Conservation (phyloP, 108 stramenopile species). For the Nannochloropsis granulata region DNA sequence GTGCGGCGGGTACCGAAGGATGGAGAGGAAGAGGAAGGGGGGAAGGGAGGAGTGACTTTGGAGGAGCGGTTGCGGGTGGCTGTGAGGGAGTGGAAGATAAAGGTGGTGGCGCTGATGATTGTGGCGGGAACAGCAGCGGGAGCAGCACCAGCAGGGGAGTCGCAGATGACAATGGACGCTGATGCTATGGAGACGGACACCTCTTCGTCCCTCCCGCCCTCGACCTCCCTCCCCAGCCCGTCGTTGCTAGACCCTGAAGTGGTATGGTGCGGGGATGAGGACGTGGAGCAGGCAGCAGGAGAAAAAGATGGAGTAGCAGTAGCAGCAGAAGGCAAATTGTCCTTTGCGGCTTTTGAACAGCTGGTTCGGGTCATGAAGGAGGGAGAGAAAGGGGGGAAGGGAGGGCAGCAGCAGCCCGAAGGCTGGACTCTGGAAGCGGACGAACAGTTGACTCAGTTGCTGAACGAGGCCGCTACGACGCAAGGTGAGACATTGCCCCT, state of each 20-base stretch:
- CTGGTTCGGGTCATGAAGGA: background rate
- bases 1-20: slow-evolving; percentile 33
- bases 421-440: slow-evolving; percentile 18
- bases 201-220: background rate
- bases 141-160: background rate
- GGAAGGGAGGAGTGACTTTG: background rate
- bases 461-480: slow-evolving; percentile 7
- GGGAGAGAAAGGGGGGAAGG: background rate
- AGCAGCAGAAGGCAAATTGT: background rate
- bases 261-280: slow-evolving; percentile 42
- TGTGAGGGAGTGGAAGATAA: slow-evolving; percentile 12
- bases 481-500: background rate
- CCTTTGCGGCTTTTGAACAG: background rate
- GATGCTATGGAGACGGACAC: background rate
- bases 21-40: background rate
- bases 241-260: slow-evolving; percentile 49
- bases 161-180: background rate
- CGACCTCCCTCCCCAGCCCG: background rate
- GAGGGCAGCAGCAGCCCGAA: background rate
- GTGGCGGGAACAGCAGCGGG: background rate
- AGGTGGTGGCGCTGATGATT: slow-evolving; percentile 5
- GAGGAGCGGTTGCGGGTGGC: background rate
- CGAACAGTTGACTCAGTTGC: slow-evolving; percentile 12
- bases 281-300: background rate
- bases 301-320: background rate